Evolutionary conservation across 345 rosid genomes (phyloP).

Genomic region (Euclidium syriacum): DNA sequence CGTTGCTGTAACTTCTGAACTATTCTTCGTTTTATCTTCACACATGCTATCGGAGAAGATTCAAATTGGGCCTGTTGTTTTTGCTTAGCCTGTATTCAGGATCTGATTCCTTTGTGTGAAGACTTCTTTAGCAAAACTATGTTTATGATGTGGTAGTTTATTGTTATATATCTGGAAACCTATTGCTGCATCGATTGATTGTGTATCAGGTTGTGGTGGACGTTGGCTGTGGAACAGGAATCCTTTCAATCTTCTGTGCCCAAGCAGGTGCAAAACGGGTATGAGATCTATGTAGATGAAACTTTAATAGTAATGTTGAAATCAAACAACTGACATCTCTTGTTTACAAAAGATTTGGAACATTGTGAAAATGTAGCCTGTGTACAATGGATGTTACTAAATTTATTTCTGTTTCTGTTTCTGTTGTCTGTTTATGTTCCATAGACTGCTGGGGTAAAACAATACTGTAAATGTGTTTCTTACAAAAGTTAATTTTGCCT

Average conservation of each 20-base stretch:
- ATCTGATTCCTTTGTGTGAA: neutral
- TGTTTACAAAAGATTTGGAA: neutral
- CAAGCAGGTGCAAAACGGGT: slow-evolving; percentile 98
- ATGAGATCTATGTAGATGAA: slow-evolving; percentile 8
- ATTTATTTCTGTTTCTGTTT: neutral
- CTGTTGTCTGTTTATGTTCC: neutral
- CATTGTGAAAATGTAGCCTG: slow-evolving; percentile 1
- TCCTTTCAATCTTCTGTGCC: slow-evolving; percentile 96
- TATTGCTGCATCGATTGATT: slow-evolving; percentile 18
- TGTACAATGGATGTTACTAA: neutral
- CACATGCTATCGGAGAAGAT: neutral
- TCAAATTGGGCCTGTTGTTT: neutral
- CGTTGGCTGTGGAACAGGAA: slow-evolving; percentile 99
- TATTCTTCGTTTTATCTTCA: neutral
- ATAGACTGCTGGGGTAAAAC: neutral
- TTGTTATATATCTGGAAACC: neutral
- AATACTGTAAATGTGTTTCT: neutral
- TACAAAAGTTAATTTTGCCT: slow-evolving; percentile 7
- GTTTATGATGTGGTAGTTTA: neutral
- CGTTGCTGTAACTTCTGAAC: slow-evolving; percentile 12
- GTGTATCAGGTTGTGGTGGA: slow-evolving; percentile 81
- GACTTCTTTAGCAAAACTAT: neutral
- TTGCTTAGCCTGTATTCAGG: neutral
- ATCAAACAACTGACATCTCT: neutral
- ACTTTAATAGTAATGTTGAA: neutral